Evolutionary conservation across 495 filamentous ascomycete genomes (phyloP).

Genomic region (Aspergillus bertholletiae): DNA sequence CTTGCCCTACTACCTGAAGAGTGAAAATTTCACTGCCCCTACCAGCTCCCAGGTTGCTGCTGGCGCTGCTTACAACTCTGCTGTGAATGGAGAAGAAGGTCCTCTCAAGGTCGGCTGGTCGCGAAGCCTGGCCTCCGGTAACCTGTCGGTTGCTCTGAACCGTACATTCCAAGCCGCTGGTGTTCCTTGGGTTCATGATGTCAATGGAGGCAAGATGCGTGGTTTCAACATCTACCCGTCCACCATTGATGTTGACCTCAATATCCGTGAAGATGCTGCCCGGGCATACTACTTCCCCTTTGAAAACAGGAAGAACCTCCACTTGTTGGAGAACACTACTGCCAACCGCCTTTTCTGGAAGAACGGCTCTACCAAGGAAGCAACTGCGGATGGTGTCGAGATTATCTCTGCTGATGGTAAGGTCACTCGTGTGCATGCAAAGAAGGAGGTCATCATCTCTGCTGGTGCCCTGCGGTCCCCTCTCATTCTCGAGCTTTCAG

Average conservation of each 20-base stretch:
- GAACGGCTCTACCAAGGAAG: neutral
- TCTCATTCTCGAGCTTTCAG: slow-evolving; percentile 58
- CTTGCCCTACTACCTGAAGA: slow-evolving; percentile 54
- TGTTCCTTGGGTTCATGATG: slow-evolving; percentile 18
- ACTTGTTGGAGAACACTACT: slow-evolving; percentile 23
- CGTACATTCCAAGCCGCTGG: slow-evolving; percentile 26
- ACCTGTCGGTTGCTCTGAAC: slow-evolving; percentile 24
- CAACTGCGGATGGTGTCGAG: slow-evolving; percentile 14
- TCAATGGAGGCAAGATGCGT: slow-evolving; percentile 29
- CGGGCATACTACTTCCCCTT: slow-evolving; percentile 36
- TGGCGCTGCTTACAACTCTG: slow-evolving; percentile 40
- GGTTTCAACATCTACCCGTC: slow-evolving; percentile 32
- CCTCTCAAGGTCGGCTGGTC: slow-evolving; percentile 41
- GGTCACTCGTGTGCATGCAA: slow-evolving; percentile 37
- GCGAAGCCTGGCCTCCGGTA: slow-evolving; percentile 14
- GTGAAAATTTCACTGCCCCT: slow-evolving; percentile 34
- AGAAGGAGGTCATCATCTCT: slow-evolving; percentile 55
- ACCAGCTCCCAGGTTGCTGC: slow-evolving; percentile 30
- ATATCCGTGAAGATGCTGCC: slow-evolving; percentile 45
- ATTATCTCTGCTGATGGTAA: slow-evolving; percentile 4
- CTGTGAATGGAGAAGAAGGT: slow-evolving; percentile 40
- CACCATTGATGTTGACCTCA: slow-evolving; percentile 28
- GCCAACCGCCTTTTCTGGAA: slow-evolving; percentile 31
- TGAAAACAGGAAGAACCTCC: slow-evolving; percentile 12
- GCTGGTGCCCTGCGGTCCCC: slow-evolving; percentile 56